Percentiles rank a stretch among this genome's conserved stretches.
Conservation (phyloP, 345 rosid species). For the sweet orange (Citrus sinensis) region DNA sequence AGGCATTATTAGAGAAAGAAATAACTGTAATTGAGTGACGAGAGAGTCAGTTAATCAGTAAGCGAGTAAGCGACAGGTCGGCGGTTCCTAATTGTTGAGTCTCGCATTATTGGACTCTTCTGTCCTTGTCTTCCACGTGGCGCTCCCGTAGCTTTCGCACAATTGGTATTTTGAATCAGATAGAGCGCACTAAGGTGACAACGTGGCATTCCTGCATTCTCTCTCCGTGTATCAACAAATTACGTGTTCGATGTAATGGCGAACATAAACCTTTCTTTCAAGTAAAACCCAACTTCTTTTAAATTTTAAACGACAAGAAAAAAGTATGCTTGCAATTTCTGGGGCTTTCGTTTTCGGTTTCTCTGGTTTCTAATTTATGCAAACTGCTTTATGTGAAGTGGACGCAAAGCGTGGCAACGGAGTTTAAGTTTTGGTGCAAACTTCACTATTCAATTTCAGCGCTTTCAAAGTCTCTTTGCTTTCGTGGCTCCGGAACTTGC, state of each 20-base stretch:
- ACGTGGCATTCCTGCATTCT: conserved; percentile 9
- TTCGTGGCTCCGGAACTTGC: background rate
- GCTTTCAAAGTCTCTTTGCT: background rate
- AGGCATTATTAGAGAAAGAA: no score
- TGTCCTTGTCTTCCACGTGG: conserved; percentile 24
- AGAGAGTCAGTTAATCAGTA: background rate
- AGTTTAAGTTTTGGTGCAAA: background rate
- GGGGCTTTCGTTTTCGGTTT: background rate
- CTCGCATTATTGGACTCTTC: background rate
- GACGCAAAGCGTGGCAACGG: conserved; percentile 27
- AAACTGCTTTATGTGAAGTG: conserved; percentile 17
- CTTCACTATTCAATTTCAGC: background rate
- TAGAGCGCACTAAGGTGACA: no score
- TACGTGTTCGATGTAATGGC: background rate
- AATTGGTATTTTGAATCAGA: background rate
- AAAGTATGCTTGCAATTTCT: no score
- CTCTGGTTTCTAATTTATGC: background rate
- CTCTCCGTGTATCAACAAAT: background rate
- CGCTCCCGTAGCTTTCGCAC: background rate
- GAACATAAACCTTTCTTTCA: background rate
- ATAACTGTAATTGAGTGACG: no score
- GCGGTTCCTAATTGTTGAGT: background rate
- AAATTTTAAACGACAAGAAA: no score
- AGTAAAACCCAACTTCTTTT: background rate
- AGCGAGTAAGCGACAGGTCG: background rate